Percentiles rank a stretch among this genome's conserved stretches.
Conservation (phyloP, 306 rosid species). For the Citrullus amarus region DNA sequence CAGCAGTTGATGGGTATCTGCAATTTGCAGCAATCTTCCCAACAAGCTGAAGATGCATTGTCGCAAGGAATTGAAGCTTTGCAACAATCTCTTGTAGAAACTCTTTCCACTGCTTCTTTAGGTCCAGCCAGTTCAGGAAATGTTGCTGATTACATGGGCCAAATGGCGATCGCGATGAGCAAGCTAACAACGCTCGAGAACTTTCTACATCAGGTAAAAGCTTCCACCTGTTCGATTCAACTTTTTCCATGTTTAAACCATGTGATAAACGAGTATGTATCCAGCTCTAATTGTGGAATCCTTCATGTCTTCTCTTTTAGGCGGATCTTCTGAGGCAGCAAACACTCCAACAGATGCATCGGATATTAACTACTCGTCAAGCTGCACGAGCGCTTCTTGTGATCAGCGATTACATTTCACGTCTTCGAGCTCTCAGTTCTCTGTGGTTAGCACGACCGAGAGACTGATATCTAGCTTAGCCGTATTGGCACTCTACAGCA, state of each 20-base stretch:
- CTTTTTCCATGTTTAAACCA: neutral
- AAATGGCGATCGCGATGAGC: constrained; percentile 89
- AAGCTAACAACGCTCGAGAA: constrained; percentile 66
- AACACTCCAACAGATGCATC: constrained; percentile 66
- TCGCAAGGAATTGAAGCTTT: constrained; percentile 90
- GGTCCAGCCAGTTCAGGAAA: constrained; percentile 40
- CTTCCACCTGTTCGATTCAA: neutral
- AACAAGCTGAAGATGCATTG: constrained; percentile 86
- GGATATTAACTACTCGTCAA: constrained; percentile 60
- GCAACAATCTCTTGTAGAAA: constrained; percentile 74
- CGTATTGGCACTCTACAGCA: neutral
- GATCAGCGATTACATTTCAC: constrained; percentile 49
- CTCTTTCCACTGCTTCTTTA: constrained; percentile 42
- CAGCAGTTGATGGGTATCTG: constrained; percentile 66
- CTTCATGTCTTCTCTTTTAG: constrained; percentile 15
- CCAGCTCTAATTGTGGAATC: neutral
- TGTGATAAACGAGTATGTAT: neutral
- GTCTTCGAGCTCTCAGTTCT: constrained; percentile 74
- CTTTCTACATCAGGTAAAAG: constrained; percentile 60
- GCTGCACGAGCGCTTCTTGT: constrained; percentile 68
- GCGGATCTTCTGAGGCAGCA: constrained; percentile 86
- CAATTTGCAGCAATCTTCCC: constrained; percentile 73
- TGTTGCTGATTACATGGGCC: constrained; percentile 85
- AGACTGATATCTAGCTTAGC: constrained; percentile 9
- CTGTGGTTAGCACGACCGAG: constrained; percentile 78